Base-by-base conservation (phyloP, 2,329 filamentous ascomycete genomes). In the Chalaropsis thielavioides region DNA sequence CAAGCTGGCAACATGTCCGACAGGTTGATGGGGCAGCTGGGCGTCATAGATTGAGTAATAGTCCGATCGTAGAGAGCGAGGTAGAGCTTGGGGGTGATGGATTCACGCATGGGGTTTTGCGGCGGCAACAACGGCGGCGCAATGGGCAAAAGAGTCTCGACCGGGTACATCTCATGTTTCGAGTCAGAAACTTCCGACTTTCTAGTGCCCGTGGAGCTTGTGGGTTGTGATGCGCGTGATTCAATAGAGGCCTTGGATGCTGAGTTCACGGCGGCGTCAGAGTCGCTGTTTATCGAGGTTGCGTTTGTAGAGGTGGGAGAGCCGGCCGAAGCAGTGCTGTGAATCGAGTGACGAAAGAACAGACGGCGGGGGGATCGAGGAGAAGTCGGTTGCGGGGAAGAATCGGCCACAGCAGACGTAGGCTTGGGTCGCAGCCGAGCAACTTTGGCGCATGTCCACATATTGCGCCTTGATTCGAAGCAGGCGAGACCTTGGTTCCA, bases 11-110 rank as follows among this genome's bases (percentile, higher is more conserved):
- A 84, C 77, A 96, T 86, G 70, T 95, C 90, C 38, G 81, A 77
- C 0, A 97, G 81, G 70, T 96, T 96, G 71, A 96, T 88, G 2
- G 92, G 92, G 17, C 95, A 89, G 1, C 88, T 87, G 0, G 92
- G 92, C 2, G 90, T 89, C 68, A 94, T 82, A 44, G 81, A 83
- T 71, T 92, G 86, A 0, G 91, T 74, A 51, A 96, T 85, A 62
- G 96, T 87, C 75, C 96, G 96, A 72, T 88, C 87, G 77, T 95
- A 96, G 65, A 97, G 89, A 59, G 87, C 88, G 0, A 85, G 78
- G 74, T 96, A 95, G 64, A 88, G 81, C 17, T 81, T 76, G 0
- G 89, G 84, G 0, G 80, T 86, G 70, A 96, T 94, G 40, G 85
- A 87, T 38, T 85, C 81, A 65, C 92, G 88, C 74, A 96, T 85